These are phyloP conservation scores for Solanum tarapatanum DNA, from an alignment of 257 asterid species.

Conservation along the genomic window DNA sequence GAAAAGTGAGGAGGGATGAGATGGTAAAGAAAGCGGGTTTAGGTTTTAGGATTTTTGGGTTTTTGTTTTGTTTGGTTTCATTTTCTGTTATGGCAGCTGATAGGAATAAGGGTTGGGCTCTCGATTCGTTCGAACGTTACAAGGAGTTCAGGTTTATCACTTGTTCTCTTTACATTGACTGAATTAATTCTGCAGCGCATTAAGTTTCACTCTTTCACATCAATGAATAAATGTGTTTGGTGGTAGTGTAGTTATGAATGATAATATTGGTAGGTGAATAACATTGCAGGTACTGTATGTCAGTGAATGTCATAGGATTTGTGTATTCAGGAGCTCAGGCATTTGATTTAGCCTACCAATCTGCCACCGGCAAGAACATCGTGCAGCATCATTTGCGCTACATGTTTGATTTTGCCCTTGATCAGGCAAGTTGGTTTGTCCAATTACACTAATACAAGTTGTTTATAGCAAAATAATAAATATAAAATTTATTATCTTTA, in stretches of 20 bases:
- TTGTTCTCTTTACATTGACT: background rate
- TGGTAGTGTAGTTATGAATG: background rate
- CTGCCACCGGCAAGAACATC: constrained; percentile 38
- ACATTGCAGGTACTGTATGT: constrained; percentile 55
- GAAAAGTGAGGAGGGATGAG: constrained; percentile 26
- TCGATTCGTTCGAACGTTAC: constrained; percentile 51
- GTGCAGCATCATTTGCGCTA: constrained; percentile 28
- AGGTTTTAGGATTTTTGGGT: constrained; percentile 53
- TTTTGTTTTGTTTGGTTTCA: constrained; percentile 49
- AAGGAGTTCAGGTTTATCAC: constrained; percentile 25
- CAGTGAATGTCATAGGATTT: constrained; percentile 61
- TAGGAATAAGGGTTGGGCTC: constrained; percentile 59
- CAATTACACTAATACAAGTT: background rate
- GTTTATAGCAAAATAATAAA: background rate
- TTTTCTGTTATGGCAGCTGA: constrained; percentile 65
- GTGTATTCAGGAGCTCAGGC: constrained; percentile 70
- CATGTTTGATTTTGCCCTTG: constrained; percentile 57
- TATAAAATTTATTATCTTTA: background rate
- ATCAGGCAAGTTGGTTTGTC: constrained; percentile 58
- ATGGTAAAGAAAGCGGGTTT: constrained; percentile 40
- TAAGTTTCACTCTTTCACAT: background rate
- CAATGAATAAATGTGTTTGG: background rate
- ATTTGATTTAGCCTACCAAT: constrained; percentile 29
- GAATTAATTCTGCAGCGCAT: background rate
- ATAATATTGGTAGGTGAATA: constrained; percentile 7